Evolutionary conservation across 78 protist genomes (phyloP), one percentile per base, ranked within the genome.

Genomic region (Emiliania huxleyi): DNA sequence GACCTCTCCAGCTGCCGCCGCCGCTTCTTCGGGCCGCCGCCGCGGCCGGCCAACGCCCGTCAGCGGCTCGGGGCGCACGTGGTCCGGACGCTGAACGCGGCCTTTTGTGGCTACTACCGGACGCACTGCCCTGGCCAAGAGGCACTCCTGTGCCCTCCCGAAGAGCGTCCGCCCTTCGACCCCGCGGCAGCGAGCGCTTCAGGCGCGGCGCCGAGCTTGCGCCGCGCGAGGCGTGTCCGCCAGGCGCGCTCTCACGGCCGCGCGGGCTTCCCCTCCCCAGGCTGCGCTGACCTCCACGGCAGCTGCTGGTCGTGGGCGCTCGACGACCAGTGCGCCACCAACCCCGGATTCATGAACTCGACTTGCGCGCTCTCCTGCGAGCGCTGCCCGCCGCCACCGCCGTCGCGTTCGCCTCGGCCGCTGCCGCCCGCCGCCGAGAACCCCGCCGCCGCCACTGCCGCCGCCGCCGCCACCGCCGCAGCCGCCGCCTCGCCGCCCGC

Each of bases 21-120:
- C 42, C 83, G 83, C 42, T 73, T 73, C 83, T 73, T 73, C 42
- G 83, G 83, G 33, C 44, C 83, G 37, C 83, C 83, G 49, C 49
- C 48, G 87, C 44, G n/a, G 87, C 87, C 87, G 48, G 0, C 0
- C 52, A 42, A 38, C 11, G 38, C 8, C 49, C 45, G 46, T 4
- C 26, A 37, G 46, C 18, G 87, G 49, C 0, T 6, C 33, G 45
- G 87, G 33, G 87, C 49, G 35, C 2, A 1, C 44, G 85, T 77
- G 33, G 85, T 77, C 56, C 42, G 44, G 23, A 81, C n/a, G 37
- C 56, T 81, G 38, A 81, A 81, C 56, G 38, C 19, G 38, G 89
- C 56, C 19, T 44, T 81, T 22, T 81, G 89, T 42, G 42, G 22
- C 38, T 44, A 44, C 38, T 81, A 81, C 56, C 2, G 37, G 8